Evolutionary conservation across 1,139 yeast genomes (phyloP).

Genomic region (Yamadazyma diddensiae): DNA sequence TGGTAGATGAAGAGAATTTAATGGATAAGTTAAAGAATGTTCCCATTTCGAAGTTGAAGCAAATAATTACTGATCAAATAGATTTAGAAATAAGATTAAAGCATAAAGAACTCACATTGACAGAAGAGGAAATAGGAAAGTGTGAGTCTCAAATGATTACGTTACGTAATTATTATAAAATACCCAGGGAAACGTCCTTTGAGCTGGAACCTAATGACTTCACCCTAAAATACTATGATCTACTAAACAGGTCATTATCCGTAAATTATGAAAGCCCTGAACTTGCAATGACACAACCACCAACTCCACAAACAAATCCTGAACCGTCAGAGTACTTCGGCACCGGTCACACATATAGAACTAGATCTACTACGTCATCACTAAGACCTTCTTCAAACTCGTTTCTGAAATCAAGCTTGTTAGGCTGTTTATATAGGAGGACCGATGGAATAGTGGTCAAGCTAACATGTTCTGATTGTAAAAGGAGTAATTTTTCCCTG

Average conservation of each 20-base stretch:
- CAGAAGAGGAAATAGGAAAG: conserved; percentile 62
- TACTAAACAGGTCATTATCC: conserved; percentile 34
- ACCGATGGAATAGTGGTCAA: conserved; percentile 71
- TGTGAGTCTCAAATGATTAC: conserved; percentile 60
- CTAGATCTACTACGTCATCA: conserved; percentile 51
- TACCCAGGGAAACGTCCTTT: conserved; percentile 34
- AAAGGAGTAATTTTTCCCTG: conserved; percentile 66
- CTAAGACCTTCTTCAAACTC: conserved; percentile 31
- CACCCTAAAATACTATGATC: conserved; percentile 44
- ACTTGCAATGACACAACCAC: neutral
- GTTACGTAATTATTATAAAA: conserved; percentile 52
- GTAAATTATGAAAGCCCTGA: conserved; percentile 27
- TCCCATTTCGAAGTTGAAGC: conserved; percentile 38
- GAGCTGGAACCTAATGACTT: conserved; percentile 49
- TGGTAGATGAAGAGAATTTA: conserved; percentile 4
- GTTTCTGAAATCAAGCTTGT: conserved; percentile 22
- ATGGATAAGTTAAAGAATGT: conserved; percentile 25
- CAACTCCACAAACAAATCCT: neutral
- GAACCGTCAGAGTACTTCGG: neutral
- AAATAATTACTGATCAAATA: conserved; percentile 48
- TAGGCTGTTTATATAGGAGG: conserved; percentile 64
- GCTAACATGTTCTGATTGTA: conserved; percentile 67
- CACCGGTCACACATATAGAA: conserved; percentile 34
- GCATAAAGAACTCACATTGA: conserved; percentile 59
- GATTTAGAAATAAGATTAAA: conserved; percentile 70